Conservation (phyloP, 495 filamentous ascomycete species). For the Baudoinia panamericana region DNA sequence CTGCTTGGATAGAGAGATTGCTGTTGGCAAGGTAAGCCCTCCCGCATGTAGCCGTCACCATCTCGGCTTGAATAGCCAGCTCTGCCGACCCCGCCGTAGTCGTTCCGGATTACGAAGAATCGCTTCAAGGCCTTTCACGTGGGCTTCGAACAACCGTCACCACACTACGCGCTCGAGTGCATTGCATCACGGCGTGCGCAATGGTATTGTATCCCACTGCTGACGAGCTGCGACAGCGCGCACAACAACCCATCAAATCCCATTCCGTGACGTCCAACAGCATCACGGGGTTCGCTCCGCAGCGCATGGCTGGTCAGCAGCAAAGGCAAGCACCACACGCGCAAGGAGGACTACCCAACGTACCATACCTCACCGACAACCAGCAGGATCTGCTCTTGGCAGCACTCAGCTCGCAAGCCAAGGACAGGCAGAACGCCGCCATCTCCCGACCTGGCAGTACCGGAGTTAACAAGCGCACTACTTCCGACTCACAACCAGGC, state of each 20-base stretch:
- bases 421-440: conserved; percentile 24
- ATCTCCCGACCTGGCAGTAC: conserved; percentile 14
- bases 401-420: conserved; percentile 60
- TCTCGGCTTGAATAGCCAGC: background rate
- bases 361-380: conserved; percentile 58
- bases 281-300: background rate
- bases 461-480: conserved; percentile 1
- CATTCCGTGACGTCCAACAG: background rate
- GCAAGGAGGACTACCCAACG: too few species aligned
- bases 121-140: too few species aligned
- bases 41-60: too few species aligned
- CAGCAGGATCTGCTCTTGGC: conserved; percentile 82
- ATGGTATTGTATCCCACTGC: conserved; percentile 10
- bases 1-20: too few species aligned
- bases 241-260: conserved; percentile 1
- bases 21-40: too few species aligned
- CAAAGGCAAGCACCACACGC: background rate
- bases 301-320: conserved; percentile 7
- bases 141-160: conserved; percentile 1
- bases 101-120: too few species aligned
- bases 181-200: too few species aligned
- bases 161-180: too few species aligned
- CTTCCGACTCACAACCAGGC: background rate
- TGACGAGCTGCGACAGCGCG: conserved; percentile 10
- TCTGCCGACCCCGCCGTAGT: conserved; percentile 1